These are phyloP conservation scores for Melaleuca quinquenervia DNA, from an alignment of 345 rosid species.

Conservation along the genomic window DNA sequence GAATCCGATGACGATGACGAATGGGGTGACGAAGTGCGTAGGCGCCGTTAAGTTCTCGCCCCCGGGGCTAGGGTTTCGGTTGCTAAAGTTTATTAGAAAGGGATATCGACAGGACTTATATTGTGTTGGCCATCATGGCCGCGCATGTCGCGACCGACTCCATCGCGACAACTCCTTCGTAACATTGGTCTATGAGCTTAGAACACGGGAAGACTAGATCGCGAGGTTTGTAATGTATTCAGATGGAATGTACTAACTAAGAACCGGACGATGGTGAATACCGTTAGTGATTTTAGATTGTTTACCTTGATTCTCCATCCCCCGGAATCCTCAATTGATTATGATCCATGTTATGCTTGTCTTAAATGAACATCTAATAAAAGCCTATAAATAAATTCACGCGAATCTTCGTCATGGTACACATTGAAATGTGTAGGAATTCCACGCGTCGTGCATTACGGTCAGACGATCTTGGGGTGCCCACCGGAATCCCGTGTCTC, in stretches of 20 bases:
- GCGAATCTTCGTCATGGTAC: neutral
- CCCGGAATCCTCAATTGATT: neutral
- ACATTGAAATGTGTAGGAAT: neutral
- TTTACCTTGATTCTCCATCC: neutral
- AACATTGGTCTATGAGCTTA: neutral
- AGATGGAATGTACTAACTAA: neutral
- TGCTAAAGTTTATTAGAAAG: neutral
- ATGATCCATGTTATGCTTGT: neutral
- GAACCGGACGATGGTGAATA: no score
- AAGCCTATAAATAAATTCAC: neutral
- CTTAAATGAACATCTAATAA: neutral
- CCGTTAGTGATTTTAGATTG: neutral
- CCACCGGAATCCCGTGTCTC: neutral
- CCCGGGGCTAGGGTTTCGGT: neutral
- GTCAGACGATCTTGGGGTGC: neutral
- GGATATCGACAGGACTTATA: neutral
- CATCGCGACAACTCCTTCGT: neutral
- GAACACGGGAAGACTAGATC: neutral
- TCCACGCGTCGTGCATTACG: neutral
- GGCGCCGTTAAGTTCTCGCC: no score
- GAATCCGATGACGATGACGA: neutral
- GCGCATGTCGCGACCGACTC: neutral
- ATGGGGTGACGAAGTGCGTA: neutral
- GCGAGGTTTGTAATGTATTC: neutral
- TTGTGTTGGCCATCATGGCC: no score